Evolutionary conservation across 2,329 filamentous ascomycete species (phyloP).

Genomic region (Penicillium sp.): DNA sequence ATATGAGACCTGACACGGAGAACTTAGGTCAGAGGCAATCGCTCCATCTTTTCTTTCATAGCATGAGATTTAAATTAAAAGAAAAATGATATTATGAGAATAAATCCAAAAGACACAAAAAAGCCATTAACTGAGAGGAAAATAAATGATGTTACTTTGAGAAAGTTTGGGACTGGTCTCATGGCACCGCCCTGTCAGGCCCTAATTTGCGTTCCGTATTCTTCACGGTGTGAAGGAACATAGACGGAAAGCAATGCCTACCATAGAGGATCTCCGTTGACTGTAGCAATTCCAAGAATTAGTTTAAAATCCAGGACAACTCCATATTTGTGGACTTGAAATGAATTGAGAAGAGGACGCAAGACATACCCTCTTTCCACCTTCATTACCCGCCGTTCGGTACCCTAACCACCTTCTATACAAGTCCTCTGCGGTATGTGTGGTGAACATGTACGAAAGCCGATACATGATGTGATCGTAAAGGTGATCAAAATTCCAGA

Average conservation of each 20-base stretch:
- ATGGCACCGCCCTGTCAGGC: conserved; percentile 25
- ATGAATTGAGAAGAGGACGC: not conserved
- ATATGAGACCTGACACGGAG: too few species aligned
- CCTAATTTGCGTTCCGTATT: conserved; percentile 24
- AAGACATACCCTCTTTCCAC: conserved; percentile 20
- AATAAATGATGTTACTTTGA: not conserved
- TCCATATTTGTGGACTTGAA: not conserved
- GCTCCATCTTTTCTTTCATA: not conserved
- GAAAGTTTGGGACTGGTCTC: not conserved
- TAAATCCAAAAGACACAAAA: not conserved
- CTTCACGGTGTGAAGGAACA: conserved; percentile 32
- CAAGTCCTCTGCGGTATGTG: conserved; percentile 51
- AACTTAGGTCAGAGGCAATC: too few species aligned
- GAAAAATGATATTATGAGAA: not conserved
- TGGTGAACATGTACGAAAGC: conserved; percentile 34
- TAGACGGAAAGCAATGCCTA: conserved; percentile 30
- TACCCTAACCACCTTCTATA: conserved; percentile 61
- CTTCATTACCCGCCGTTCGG: conserved; percentile 21
- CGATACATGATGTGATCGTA: conserved; percentile 36
- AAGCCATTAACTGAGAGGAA: not conserved
- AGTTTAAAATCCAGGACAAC: not conserved
- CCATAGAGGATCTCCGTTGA: conserved; percentile 20
- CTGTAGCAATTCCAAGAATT: conserved; percentile 7
- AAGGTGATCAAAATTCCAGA: conserved; percentile 36
- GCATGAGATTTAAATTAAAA: not conserved